Evolutionary conservation across 2,329 filamentous ascomycete species (phyloP), one percentile per base, ranked within the genome.

Genomic region (Zalaria obscura): DNA sequence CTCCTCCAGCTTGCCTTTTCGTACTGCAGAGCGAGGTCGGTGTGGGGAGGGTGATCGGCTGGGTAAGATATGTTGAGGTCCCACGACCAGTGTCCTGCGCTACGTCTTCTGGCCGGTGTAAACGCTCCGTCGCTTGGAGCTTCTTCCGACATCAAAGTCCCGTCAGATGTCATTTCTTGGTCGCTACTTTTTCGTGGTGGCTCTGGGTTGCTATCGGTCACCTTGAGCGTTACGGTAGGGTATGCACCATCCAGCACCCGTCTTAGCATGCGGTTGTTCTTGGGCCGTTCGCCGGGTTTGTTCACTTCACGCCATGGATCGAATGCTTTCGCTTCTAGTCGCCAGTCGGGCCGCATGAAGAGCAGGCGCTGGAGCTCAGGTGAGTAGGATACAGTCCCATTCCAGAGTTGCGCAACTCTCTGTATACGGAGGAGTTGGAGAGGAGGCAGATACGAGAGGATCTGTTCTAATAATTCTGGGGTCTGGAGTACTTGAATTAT

Each of bases 401-500:
- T 50, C 48, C 59, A 61, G 37, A 41, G 43, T 25, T 40, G 49
- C 33, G 48, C 51, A 27, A 55, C 51, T 9, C 58, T 50, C 45
- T 62, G 59, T 5, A 45, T 46, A 25, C 60, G 50, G 26, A 62
- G 53, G 7, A 62, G 48, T 34, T 59, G 52, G 45, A 51, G 50
- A 4, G 45, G 48, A 27, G 45, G 45, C 3, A 64, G 55, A 11
- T 58, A 42, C 5, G 48, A 40, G 26, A 64, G 57, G 46, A 63
- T 54, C 33, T 53, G 38, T 48, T 62, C 60, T 40, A 63, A 55
- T 42, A 64, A 55, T 47, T 64, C 61, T 26, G 60, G 57, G 4
- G 59, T 54, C 28, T 49, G 38, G 44, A 64, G 45, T 35, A 62
- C 56, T n/a, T 43, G 50, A 38, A 39, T 29, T 7, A 35, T 44